A percentile compares a stretch with the other conserved stretches of the same genome.
phyloP scores from a whole-genome alignment of 352 stramenopile species.

The Phytophthora litchii region DNA sequence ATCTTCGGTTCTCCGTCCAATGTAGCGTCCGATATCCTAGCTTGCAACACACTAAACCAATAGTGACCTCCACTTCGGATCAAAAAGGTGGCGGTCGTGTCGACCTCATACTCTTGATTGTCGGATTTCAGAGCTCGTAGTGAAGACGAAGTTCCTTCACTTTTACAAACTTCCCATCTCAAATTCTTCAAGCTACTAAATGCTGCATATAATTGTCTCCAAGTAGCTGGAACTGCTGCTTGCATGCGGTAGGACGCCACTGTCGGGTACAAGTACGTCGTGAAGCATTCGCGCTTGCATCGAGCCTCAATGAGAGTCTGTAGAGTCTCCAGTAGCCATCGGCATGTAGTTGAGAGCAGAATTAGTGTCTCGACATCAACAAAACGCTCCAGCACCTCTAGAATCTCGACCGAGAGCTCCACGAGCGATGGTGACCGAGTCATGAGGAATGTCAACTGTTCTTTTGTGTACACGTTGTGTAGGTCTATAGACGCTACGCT shows the following conservation, averaged over 20 bases:
- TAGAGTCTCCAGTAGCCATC: constrained; percentile 13
- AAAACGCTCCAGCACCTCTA: constrained; percentile 35
- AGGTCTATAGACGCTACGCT: not conserved
- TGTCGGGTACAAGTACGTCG: constrained; percentile 57
- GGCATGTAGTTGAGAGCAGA: constrained; percentile 37
- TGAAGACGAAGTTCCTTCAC: constrained; percentile 53
- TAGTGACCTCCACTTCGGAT: constrained; percentile 75
- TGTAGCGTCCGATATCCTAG: constrained; percentile 27
- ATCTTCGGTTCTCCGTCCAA: constrained; percentile 27
- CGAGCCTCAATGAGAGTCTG: constrained; percentile 31
- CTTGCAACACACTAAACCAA: constrained; percentile 72
- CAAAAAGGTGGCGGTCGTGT: constrained; percentile 46
- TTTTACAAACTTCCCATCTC: constrained; percentile 46
- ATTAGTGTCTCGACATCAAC: constrained; percentile 54
- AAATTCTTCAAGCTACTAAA: constrained; percentile 50
- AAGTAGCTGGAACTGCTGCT: constrained; percentile 59
- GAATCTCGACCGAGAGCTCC: constrained; percentile 47
- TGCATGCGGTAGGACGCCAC: constrained; percentile 72
- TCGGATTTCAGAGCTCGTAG: constrained; percentile 68
- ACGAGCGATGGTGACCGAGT: constrained; percentile 14
- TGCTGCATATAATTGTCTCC: constrained; percentile 59
- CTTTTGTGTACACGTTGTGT: constrained; percentile 19
- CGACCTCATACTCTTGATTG: constrained; percentile 69
- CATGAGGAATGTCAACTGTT: constrained; percentile 3
- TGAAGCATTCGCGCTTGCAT: constrained; percentile 76